Conservation (phyloP, 306 rosid species). For the Pyrus communis region DNA sequence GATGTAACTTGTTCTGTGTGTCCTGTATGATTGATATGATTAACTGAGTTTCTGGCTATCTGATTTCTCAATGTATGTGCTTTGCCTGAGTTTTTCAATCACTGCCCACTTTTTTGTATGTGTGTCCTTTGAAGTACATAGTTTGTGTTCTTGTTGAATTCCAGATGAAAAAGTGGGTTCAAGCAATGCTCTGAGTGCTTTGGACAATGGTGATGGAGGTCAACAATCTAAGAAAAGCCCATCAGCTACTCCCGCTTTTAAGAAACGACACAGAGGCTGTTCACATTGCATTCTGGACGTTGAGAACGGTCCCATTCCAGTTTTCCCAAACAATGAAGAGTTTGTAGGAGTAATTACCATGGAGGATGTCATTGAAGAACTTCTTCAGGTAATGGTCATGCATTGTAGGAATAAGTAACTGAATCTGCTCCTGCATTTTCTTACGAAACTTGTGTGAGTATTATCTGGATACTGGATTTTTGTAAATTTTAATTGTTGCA, state of each 20-base stretch:
- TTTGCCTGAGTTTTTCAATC: not conserved
- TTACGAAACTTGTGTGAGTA: not conserved
- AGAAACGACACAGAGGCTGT: conserved; percentile 93
- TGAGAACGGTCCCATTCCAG: conserved; percentile 74
- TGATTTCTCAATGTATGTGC: not conserved
- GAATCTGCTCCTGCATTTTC: conserved; percentile 17
- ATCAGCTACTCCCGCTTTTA: conserved; percentile 57
- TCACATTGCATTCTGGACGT: conserved; percentile 84
- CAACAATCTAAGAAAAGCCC: conserved; percentile 53
- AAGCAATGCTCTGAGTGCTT: conserved; percentile 20
- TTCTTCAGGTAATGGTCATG: conserved; percentile 71
- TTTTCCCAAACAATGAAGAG: conserved; percentile 55
- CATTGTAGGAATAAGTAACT: not conserved
- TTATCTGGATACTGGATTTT: conserved; percentile 4
- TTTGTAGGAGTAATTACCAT: conserved; percentile 95
- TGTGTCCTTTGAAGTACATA: conserved; percentile 1
- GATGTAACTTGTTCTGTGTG: not conserved
- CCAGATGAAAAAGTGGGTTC: conserved; percentile 22
- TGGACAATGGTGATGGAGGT: conserved; percentile 31
- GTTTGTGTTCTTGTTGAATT: conserved; percentile 21
- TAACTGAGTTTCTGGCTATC: not conserved
- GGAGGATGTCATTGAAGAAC: conserved; percentile 99
- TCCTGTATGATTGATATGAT: not conserved
- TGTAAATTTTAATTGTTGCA: not conserved
- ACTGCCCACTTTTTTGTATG: not conserved